Base-by-base conservation (phyloP, 2,329 filamentous ascomycete species). In the Sporothrix globosa region DNA sequence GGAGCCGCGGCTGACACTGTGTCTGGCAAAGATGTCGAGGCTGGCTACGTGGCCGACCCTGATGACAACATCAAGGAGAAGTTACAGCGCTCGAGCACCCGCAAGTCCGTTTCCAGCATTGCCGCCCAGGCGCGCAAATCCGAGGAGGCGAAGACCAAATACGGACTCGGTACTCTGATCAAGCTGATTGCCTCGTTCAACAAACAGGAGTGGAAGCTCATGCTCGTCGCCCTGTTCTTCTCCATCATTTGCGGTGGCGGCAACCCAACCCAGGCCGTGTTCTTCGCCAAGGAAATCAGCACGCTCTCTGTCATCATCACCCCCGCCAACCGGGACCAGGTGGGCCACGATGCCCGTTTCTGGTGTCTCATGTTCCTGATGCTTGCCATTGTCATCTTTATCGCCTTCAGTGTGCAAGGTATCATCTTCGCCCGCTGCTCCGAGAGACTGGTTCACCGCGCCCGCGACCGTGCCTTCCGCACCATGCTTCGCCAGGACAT, bases 401-500 rank as follows among this genome's bases (percentile, higher is more conserved):
- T 94, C 69, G 84, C 90, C 6, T 93, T 91, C 75, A 79, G 85
- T 24, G 79, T 82, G 6, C 91, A 95, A 76, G 93, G 93, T 67
- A 76, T 91, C 67, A 83, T 90, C 2, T 94, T 98, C 75, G 94
- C 93, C 21, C 89, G 89, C 76, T 94, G 92, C 81, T 96, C 93
- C n/a, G 92, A 97, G 81, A 86, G 89, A 53, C 86, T 98, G 30
- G 87, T 97, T 69, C 92, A 92, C 77, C 89, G 93, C 24, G 92
- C 95, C 1, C 88, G 96, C 75, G 89, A 96, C 79, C 85, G 84
- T 70, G 91, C 93, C 7, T 97, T 99, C 83, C 87, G 94, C 44
- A 86, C 90, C 30, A 93, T 98, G 83, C 87, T 98, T 67, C 91
- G 94, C 74, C 95, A 98, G 80, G 96, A 98, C 73, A 94, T 98